Conservation (phyloP, 176 grass and related monocot genomes). For the Cenchrus fungigraminus region DNA sequence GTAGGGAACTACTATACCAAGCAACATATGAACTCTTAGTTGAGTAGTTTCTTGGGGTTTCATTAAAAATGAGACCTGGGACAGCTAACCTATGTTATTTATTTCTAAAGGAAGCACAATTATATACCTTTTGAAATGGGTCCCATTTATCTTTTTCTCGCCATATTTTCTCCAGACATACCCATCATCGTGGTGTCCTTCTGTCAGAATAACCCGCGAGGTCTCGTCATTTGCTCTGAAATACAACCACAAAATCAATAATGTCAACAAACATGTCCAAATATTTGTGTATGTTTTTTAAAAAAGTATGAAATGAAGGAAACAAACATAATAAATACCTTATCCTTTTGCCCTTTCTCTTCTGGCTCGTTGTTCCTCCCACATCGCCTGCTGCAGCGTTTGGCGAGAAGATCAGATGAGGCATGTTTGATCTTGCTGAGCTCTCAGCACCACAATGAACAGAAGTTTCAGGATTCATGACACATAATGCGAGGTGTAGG, state of each 20-base stretch:
- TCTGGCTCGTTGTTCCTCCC: not conserved
- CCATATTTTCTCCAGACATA: constrained; percentile 84
- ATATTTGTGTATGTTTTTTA: too few relatives aligned
- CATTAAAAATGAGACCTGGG: not conserved
- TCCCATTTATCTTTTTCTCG: constrained; percentile 70
- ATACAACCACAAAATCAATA: too few relatives aligned
- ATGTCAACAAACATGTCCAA: too few relatives aligned
- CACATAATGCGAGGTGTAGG: too few relatives aligned
- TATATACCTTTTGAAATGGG: not conserved
- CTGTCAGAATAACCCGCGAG: too few relatives aligned
- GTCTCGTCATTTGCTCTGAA: too few relatives aligned
- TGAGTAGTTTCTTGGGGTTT: not conserved
- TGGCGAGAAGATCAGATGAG: not conserved
- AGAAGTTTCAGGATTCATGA: too few relatives aligned
- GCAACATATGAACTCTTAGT: too few relatives aligned
- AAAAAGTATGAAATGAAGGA: too few relatives aligned
- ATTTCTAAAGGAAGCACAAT: not conserved
- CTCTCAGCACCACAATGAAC: too few relatives aligned
- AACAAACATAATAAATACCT: not conserved
- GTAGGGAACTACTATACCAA: too few relatives aligned
- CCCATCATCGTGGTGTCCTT: not conserved
- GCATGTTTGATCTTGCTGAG: not conserved
- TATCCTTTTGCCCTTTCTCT: not conserved
- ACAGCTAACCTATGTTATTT: not conserved
- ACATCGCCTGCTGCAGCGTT: not conserved